Evolutionary conservation across 345 rosid genomes (phyloP), one percentile per base, ranked within the genome.

Genomic region (Populus euphratica): DNA sequence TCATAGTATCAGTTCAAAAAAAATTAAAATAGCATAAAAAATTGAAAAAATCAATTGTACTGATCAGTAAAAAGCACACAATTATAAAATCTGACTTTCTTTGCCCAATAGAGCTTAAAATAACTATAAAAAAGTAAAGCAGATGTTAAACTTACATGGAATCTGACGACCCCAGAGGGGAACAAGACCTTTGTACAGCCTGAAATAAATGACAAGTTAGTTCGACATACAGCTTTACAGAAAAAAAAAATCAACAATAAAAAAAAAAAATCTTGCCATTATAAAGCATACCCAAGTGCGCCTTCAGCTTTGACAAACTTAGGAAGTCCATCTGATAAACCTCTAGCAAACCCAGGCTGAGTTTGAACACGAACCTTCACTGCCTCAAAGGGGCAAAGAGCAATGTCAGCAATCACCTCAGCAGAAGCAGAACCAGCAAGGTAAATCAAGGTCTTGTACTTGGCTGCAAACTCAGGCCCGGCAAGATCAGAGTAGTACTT

Each of bases 161-260:
- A 94, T 94, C 81, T 96, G 99, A 78, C 99, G 98, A 64, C 98
- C 99, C 98, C 97, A 96, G 8, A 96, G 96, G 44, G 99, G 99
- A 84, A 82, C 98, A 64, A 96, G 68, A 72, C 98, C 99, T 86
- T 94, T 96, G 81, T 96, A 96, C 91, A 96, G 85, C 79, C 99
- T 96, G 90, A 76, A 79, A 82, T 70, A 63, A 29, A 50, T 18
- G 29, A 50, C 62, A 72, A 5, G 76, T 80, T 43, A 79, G 56
- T 72, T 54, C 13, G 5, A 63, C 10, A 72, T 44, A 21, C 27
- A 69, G 38, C 68, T 31, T 35, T 1, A 50, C 5, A 73, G 39
- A 27, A 20, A 41, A 41, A 10, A 41, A 41, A 41, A 41, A 36
- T 43, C 10, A 7, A 7, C 27, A 27, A 27, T 27, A 27, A 27